These are phyloP conservation scores for Thermoascus crustaceus DNA, from an alignment of 2,329 filamentous ascomycete species.

Conservation along the genomic window DNA sequence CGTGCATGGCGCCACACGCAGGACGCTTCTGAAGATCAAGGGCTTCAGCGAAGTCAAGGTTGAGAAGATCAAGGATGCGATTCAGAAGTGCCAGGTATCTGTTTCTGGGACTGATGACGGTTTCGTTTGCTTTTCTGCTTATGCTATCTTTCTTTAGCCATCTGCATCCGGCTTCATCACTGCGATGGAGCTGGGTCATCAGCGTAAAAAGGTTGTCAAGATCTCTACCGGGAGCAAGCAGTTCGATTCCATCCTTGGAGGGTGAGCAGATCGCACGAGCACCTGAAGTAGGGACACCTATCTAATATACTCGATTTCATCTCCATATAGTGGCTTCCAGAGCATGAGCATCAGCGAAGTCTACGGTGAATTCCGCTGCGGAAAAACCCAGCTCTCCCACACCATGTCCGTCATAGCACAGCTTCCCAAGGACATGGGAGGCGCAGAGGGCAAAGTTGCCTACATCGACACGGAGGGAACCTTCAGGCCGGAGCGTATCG, in stretches of 20 bases:
- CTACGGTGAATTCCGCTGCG: conserved; percentile 44
- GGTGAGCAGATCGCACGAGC: conserved; percentile 37
- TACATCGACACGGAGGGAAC: conserved; percentile 62
- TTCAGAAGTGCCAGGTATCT: conserved; percentile 51
- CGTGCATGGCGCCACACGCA: conserved; percentile 52
- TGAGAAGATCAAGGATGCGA: conserved; percentile 62
- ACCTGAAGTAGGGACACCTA: background rate
- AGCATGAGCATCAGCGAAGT: conserved; percentile 60
- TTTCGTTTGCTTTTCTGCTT: background rate
- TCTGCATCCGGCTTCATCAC: conserved; percentile 56
- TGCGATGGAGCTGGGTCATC: conserved; percentile 54
- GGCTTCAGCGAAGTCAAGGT: conserved; percentile 64
- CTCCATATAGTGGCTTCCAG: conserved; percentile 51
- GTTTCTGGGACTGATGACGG: background rate
- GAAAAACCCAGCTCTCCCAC: conserved; percentile 62
- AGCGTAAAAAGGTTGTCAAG: conserved; percentile 55
- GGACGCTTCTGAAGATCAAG: conserved; percentile 57
- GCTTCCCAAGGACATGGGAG: conserved; percentile 50
- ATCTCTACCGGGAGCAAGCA: conserved; percentile 64
- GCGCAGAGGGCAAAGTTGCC: conserved; percentile 60
- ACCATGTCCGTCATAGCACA: conserved; percentile 60
- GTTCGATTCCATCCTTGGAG: conserved; percentile 56
- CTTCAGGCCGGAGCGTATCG: conserved; percentile 59
- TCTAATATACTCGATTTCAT: background rate
- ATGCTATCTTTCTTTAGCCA: conserved; percentile 41